phyloP scores from a whole-genome alignment of 495 filamentous ascomycete species.

The Trichocladium antarcticum region DNA sequence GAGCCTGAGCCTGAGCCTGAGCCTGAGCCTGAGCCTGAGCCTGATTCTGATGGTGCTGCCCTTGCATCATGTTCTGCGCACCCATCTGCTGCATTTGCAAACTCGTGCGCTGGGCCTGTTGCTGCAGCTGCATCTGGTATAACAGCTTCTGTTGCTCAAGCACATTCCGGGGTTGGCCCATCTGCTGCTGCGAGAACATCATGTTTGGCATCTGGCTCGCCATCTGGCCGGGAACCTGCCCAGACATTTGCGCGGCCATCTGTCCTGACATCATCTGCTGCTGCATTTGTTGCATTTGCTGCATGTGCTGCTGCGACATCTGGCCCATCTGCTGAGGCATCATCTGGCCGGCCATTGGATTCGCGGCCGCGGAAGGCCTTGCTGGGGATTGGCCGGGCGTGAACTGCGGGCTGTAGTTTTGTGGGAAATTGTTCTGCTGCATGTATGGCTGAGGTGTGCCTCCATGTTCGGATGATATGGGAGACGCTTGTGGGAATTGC shows the following conservation, averaged over 20 bases:
- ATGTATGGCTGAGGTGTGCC: conserved; percentile 69
- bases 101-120: conserved; percentile 52
- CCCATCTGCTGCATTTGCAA: conserved; percentile 41
- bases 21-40: too few relatives aligned
- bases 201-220: conserved; percentile 26
- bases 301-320: conserved; percentile 27
- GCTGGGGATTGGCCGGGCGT: conserved; percentile 39
- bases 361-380: conserved; percentile 40
- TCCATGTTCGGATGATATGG: conserved; percentile 64
- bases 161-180: conserved; percentile 41
- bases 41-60: conserved; percentile 2
- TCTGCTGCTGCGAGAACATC: conserved; percentile 43
- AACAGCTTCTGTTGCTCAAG: conserved; percentile 47
- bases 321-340: conserved; percentile 38
- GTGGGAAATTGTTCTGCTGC: conserved; percentile 46
- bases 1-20: conserved; percentile 31
- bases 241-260: conserved; percentile 12
- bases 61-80: conserved; percentile 31
- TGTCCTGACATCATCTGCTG: conserved; percentile 30
- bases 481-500: conserved; percentile 68
- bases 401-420: conserved; percentile 49
- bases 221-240: conserved; percentile 5
- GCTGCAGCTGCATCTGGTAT: conserved; percentile 57
- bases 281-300: conserved; percentile 11
- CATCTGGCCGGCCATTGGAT: conserved; percentile 36